Evolutionary conservation across 2,329 filamentous ascomycete genomes (phyloP).

Genomic region (Fonsecaea nubica): DNA sequence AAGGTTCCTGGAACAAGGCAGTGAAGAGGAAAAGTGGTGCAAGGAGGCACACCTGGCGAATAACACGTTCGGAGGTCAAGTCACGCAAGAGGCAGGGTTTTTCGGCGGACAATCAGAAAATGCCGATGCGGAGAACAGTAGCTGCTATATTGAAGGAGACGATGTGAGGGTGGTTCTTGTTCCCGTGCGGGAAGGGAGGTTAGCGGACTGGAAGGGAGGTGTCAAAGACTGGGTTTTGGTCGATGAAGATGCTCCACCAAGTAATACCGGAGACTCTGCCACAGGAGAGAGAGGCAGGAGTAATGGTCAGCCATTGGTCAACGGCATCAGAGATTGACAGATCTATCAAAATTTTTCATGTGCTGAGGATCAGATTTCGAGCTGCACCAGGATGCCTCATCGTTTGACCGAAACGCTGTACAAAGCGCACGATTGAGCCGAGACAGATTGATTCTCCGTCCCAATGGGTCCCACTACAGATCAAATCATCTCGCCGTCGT

Average conservation of each 20-base stretch:
- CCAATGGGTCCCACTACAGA: background rate
- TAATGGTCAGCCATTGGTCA: conserved; percentile 29
- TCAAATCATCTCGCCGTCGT: conserved; percentile 10
- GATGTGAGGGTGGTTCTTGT: conserved; percentile 89
- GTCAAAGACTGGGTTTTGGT: conserved; percentile 76
- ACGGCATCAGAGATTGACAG: conserved; percentile 34
- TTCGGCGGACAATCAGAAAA: conserved; percentile 49
- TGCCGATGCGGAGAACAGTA: conserved; percentile 43
- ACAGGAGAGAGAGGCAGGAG: conserved; percentile 30
- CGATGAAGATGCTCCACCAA: conserved; percentile 40
- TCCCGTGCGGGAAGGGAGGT: conserved; percentile 80
- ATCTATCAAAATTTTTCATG: conserved; percentile 16
- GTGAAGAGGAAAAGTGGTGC: conserved; percentile 84
- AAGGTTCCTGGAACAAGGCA: conserved; percentile 72
- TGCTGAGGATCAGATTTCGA: conserved; percentile 4
- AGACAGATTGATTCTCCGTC: background rate
- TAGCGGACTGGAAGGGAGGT: conserved; percentile 93
- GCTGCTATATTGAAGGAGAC: conserved; percentile 77
- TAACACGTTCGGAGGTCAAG: conserved; percentile 76
- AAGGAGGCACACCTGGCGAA: conserved; percentile 84
- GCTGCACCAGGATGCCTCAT: background rate
- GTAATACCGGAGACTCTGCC: conserved; percentile 13
- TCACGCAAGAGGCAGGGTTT: conserved; percentile 54
- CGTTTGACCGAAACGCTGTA: background rate
- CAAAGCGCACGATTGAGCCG: background rate